Base-by-base conservation (phyloP, 495 filamentous ascomycete genomes). In the Chaetomidium leptoderma region DNA sequence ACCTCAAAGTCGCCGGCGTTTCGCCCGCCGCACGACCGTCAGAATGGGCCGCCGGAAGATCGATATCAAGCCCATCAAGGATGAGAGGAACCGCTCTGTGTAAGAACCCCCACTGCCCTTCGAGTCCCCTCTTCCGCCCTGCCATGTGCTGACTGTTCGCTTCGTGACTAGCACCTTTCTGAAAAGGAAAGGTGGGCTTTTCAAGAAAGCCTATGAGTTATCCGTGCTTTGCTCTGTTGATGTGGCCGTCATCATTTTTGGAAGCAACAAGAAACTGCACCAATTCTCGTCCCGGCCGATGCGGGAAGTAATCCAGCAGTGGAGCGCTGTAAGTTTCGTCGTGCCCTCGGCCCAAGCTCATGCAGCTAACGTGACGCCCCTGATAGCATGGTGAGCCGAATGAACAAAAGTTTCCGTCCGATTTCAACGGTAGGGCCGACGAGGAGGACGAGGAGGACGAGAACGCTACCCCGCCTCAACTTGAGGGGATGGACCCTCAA, bases 61-160 rank as follows among this genome's bases (percentile, higher is more conserved):
- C 72, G 93, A 97, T 77, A 98, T 98, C 81, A 97, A 97, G 78
- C 89, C 95, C 54, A 98, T 98, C 81, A 96, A 96, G 78, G 93
- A 98, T 84, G 93, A 98, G 72, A 84, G 93, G 68, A 98, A 98
- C 70, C 91, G 93, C 69, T 97, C 92, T 62, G 93, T 96, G 92
- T 97, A 89, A 78, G 92, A 81, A n/a, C n/a, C n/a, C n/a, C n/a
- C n/a, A n/a, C n/a, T n/a, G n/a, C n/a, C n/a, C n/a, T n/a, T n/a
- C n/a, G n/a, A n/a, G n/a, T n/a, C n/a, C 60, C 44, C 42, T 59
- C 52, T 43, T 30, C 32, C 49, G 29, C n/a, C 52, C 10, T 8
- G 39, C 44, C 44, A 42, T 58, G 40, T 29, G 39, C 56, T 47
- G 51, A 70, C 70, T 66, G 67, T 74, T 66, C 13, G 37, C 80